Evolutionary conservation across 2,329 filamentous ascomycete species (phyloP).

Genomic region (Aureobasidium namibiae): DNA sequence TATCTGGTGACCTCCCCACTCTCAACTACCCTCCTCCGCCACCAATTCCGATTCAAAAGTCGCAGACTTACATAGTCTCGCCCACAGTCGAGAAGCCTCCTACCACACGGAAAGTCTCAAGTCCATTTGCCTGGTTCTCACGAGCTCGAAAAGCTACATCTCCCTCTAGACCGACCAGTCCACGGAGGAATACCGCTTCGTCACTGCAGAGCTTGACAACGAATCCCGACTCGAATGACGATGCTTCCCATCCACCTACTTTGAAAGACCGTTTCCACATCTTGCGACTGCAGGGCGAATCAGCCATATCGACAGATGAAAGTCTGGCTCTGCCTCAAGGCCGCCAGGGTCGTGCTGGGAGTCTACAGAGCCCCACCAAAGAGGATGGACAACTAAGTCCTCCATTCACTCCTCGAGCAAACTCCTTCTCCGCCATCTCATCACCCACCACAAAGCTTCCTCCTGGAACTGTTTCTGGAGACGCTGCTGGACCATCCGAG

Average conservation of each 20-base stretch:
- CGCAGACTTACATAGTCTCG: background rate
- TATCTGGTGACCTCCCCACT: conserved; percentile 63
- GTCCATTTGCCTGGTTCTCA: conserved; percentile 80
- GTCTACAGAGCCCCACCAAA: conserved; percentile 34
- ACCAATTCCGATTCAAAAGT: conserved; percentile 24
- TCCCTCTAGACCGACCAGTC: conserved; percentile 33
- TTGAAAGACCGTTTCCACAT: conserved; percentile 73
- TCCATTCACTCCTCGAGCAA: conserved; percentile 14
- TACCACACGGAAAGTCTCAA: conserved; percentile 64
- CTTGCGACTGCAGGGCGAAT: conserved; percentile 54
- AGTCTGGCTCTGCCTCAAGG: conserved; percentile 9
- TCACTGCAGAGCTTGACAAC: conserved; percentile 72
- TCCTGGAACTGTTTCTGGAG: conserved; percentile 77
- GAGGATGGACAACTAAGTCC: conserved; percentile 16
- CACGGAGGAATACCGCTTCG: conserved; percentile 66
- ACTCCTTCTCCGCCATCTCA: conserved; percentile 21
- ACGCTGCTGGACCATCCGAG: conserved; percentile 66
- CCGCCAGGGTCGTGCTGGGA: conserved; percentile 31
- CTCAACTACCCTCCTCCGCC: conserved; percentile 38
- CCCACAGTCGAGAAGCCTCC: conserved; percentile 21
- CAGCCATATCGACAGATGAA: conserved; percentile 13
- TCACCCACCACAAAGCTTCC: conserved; percentile 54
- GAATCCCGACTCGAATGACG: conserved; percentile 59
- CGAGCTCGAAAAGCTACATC: conserved; percentile 50
- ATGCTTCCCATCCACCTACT: conserved; percentile 54